Conservation (phyloP, 2,329 filamentous ascomycete genomes). For the Mycogone perniciosa region DNA sequence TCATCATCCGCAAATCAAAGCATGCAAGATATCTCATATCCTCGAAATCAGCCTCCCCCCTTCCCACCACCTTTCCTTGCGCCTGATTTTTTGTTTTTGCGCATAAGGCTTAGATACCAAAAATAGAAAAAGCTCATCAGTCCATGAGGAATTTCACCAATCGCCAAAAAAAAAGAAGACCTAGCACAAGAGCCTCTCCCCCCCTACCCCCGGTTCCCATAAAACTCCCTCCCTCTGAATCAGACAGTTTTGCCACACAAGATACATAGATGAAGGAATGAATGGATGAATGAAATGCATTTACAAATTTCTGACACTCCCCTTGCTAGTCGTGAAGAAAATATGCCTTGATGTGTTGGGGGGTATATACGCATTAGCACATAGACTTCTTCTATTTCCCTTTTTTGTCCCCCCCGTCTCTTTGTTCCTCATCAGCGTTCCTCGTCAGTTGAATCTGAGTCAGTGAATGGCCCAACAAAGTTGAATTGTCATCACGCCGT, state of each 20-base stretch:
- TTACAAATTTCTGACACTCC: not conserved
- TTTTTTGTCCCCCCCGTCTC: no score
- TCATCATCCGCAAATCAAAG: not conserved
- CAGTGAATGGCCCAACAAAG: not conserved
- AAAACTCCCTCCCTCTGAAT: no score
- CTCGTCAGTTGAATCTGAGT: not conserved
- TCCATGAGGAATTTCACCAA: no score
- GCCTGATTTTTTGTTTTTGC: not conserved
- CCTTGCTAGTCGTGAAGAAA: not conserved
- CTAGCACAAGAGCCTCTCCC: no score
- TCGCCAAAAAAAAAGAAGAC: no score
- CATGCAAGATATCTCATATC: not conserved
- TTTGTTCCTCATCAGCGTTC: no score
- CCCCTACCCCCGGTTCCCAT: no score
- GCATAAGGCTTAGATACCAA: not conserved
- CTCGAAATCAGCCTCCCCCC: not conserved
- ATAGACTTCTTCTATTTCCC: not conserved
- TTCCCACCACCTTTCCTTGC: not conserved
- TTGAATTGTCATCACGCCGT: conserved; percentile 1
- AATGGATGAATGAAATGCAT: not conserved
- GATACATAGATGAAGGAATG: no score
- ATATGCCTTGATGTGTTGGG: not conserved
- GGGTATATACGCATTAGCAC: not conserved
- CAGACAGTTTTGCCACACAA: no score
- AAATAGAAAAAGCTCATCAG: no score